A percentile compares a stretch with the other conserved stretches of the same genome.
These are phyloP conservation scores for Yamadazyma songkhlaensis DNA, from an alignment of 1,139 yeast species.

Conservation along the genomic window DNA sequence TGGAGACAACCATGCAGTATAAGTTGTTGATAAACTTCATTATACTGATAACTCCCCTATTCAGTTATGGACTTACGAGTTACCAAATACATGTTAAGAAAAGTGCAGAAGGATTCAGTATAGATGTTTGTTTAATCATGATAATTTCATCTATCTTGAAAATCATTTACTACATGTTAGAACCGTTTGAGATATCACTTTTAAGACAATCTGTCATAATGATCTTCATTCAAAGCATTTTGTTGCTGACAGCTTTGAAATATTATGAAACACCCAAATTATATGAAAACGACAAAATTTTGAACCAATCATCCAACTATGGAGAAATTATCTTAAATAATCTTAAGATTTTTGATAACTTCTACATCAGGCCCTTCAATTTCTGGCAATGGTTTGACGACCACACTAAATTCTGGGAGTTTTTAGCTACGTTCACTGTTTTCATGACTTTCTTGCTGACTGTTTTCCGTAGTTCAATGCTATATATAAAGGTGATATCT, in stretches of 20 bases:
- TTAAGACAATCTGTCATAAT: constrained; percentile 75
- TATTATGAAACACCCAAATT: constrained; percentile 46
- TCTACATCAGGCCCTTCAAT: constrained; percentile 57
- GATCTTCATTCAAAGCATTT: constrained; percentile 67
- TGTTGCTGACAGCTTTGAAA: constrained; percentile 59
- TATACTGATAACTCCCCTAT: constrained; percentile 55
- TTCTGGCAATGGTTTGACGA: constrained; percentile 89
- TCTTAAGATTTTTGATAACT: constrained; percentile 65
- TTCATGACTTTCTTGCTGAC: constrained; percentile 43
- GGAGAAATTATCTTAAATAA: constrained; percentile 10
- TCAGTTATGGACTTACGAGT: constrained; percentile 84
- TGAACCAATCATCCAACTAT: constrained; percentile 18
- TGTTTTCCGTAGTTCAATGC: constrained; percentile 33
- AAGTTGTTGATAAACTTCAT: constrained; percentile 7
- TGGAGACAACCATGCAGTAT: constrained; percentile 1
- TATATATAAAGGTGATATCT: constrained; percentile 63
- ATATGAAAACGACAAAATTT: constrained; percentile 27
- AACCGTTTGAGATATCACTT: constrained; percentile 75
- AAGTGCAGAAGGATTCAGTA: constrained; percentile 75
- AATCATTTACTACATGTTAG: constrained; percentile 70
- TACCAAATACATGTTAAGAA: constrained; percentile 60
- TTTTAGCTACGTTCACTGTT: constrained; percentile 48
- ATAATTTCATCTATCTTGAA: constrained; percentile 71
- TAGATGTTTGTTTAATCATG: constrained; percentile 92
- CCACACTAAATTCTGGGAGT: constrained; percentile 58